A percentile compares a stretch with the other conserved stretches of the same genome.
Evolutionary conservation across 1,284 basidiomycete species (phyloP).

Genomic region (Ustilago sp.): DNA sequence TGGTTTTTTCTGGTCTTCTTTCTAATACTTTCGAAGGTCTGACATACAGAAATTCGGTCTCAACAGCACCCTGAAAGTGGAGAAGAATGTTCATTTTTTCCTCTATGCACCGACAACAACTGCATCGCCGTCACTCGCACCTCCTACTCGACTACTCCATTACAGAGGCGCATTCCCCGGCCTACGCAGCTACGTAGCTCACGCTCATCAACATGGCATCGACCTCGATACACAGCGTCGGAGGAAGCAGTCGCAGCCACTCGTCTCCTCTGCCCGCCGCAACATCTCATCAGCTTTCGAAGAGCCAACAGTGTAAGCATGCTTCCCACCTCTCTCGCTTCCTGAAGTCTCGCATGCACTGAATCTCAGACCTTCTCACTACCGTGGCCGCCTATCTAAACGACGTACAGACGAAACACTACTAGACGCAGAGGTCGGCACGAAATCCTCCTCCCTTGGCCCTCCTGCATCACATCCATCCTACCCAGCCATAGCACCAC

Average conservation of each 20-base stretch:
- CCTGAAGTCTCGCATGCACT: too few species aligned
- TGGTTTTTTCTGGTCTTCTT: too few species aligned
- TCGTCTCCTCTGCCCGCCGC: conserved; percentile 11
- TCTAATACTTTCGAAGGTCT: not conserved
- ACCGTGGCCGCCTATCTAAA: not conserved
- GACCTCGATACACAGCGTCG: not conserved
- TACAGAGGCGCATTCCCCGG: too few species aligned
- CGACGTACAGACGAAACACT: conserved; percentile 30
- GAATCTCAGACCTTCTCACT: not conserved
- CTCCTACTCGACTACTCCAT: too few species aligned
- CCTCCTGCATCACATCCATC: conserved; percentile 38
- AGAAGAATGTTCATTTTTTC: not conserved
- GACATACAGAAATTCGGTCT: not conserved
- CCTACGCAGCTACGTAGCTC: not conserved
- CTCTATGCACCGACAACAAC: not conserved
- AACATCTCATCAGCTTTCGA: conserved; percentile 33
- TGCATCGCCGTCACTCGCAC: not conserved
- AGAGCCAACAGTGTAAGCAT: conserved; percentile 40
- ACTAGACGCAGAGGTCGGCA: conserved; percentile 26
- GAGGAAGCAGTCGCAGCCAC: not conserved
- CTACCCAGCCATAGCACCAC: conserved; percentile 35
- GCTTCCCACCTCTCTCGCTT: not conserved
- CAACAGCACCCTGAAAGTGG: conserved; percentile 8
- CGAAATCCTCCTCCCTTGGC: conserved; percentile 7
- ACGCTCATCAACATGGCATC: conserved; percentile 12